phyloP scores from a whole-genome alignment of 495 filamentous ascomycete species.

The Immersiella caudata region DNA sequence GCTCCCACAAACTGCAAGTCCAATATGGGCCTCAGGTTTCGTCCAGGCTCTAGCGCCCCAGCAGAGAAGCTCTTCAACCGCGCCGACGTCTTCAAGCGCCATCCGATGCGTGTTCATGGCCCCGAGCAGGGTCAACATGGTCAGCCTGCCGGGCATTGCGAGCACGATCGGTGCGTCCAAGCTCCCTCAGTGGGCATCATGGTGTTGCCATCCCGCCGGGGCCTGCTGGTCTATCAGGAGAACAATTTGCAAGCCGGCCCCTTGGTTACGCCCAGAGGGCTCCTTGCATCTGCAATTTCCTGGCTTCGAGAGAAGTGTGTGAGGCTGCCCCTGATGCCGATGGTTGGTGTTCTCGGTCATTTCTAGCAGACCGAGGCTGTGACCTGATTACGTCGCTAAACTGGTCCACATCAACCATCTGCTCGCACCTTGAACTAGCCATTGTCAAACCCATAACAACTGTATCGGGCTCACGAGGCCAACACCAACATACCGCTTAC shows the following conservation, averaged over 20 bases:
- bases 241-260: neutral
- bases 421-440: neutral
- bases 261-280: neutral
- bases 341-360: neutral
- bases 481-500: neutral
- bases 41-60: slow-evolving; percentile 84
- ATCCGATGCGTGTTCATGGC: slow-evolving; percentile 88
- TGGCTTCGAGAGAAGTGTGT: neutral
- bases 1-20: slow-evolving; percentile 98
- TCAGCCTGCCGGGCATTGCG: too few relatives aligned
- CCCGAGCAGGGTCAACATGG: slow-evolving; percentile 63
- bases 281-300: neutral
- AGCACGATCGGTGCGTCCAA: neutral
- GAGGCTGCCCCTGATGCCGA: neutral
- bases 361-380: neutral
- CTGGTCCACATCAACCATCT: slow-evolving; percentile 12
- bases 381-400: slow-evolving; percentile 12
- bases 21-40: slow-evolving; percentile 98
- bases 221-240: too few relatives aligned
- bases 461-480: neutral
- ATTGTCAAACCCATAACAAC: neutral
- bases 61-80: slow-evolving; percentile 98
- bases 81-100: slow-evolving; percentile 97
- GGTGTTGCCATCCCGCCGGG: too few relatives aligned
- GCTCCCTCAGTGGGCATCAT: too few relatives aligned